Evolutionary conservation across 1,284 basidiomycete species (phyloP).

Genomic region (Ustilago curta): DNA sequence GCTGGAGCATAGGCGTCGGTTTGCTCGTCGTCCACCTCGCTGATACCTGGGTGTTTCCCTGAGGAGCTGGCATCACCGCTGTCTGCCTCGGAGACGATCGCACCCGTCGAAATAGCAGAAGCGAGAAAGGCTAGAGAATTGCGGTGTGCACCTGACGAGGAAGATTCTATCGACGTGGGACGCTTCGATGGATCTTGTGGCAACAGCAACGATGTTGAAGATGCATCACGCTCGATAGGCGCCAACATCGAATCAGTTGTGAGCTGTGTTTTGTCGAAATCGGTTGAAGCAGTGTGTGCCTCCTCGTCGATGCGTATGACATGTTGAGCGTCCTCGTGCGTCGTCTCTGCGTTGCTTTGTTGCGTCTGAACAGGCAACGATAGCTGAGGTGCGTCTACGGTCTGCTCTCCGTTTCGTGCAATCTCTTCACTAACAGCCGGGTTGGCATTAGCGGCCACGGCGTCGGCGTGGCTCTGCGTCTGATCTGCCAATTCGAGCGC

Average conservation of each 20-base stretch:
- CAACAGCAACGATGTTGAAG: background rate
- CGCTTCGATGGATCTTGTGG: conserved; percentile 9
- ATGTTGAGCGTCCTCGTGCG: background rate
- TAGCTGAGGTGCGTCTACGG: background rate
- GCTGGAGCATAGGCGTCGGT: background rate
- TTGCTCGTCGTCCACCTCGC: background rate
- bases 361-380: background rate
- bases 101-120: conserved; percentile 49
- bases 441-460: background rate
- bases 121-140: conserved; percentile 47
- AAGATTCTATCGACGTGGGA: conserved; percentile 38
- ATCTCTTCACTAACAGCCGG: background rate
- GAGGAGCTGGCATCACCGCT: background rate
- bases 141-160: conserved; percentile 29
- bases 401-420: background rate
- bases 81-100: conserved; percentile 25
- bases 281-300: background rate
- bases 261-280: conserved; percentile 1
- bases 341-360: background rate
- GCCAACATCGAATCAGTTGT: conserved; percentile 7
- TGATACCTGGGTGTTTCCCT: background rate
- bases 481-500: background rate
- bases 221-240: background rate
- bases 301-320: conserved; percentile 1
- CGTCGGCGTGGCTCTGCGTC: conserved; percentile 1